Evolutionary conservation across 2,329 filamentous ascomycete genomes (phyloP), one percentile per base, ranked within the genome.

Genomic region (Aureobasidium melanogenum): DNA sequence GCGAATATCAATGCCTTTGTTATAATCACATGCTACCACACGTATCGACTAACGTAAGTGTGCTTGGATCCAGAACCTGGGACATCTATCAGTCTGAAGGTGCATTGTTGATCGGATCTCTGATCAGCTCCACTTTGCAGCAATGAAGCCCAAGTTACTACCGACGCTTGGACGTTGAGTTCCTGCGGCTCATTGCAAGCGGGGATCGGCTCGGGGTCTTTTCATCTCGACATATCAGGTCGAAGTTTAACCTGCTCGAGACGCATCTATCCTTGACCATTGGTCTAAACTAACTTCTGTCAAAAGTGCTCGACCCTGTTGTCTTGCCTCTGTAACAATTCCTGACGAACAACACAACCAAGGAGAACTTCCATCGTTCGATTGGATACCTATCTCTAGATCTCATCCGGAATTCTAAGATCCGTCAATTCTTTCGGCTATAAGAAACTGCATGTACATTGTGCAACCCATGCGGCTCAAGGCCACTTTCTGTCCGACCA

Each of bases 391-490:
- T 17, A 7, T n/a, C 17, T 17, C 38, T 14, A 56, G n/a, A 56
- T 56, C 38, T 56, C 24, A 22, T 44, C 52, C 38, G 28, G n/a
- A n/a, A 32, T n/a, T 26, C 54, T 26, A 47, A 58, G 7, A 36
- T 50, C 30, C 22, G 22, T 50, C 56, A 41, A 50, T 59, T 32
- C 44, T 59, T 30, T 26, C 44, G 36, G 43, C 32, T 3, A 41
- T 41, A 57, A 59, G 39, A 50, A 15, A 48, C 22, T 41, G 44
- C 44, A 59, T 59, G 28, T 41, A 32, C 17, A 41, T 48, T 39
- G 56, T 50, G 41, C 56, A 24, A 50, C 43, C 39, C 22, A 59
- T 59, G 56, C 56, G 56, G 56, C 56, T 59, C 56, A 48, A 59
- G 24, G 56, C 41, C 56, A 41, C 32, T 24, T 22, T 43, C 46